These are phyloP conservation scores for Periconia digitata DNA, from an alignment of 2,329 filamentous ascomycete genomes.

Conservation along the genomic window DNA sequence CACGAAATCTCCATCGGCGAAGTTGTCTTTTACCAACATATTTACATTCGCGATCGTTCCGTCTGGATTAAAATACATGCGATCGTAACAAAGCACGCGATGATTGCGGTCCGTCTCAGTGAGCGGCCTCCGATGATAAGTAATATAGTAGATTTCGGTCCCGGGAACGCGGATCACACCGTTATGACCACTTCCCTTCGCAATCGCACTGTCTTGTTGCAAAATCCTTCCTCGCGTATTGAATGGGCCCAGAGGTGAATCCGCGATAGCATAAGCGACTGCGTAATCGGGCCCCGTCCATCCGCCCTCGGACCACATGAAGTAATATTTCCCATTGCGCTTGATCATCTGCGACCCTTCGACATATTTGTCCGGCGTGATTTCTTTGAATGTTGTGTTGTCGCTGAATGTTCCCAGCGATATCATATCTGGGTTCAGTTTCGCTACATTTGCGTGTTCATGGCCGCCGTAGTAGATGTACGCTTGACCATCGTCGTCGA, in stretches of 20 bases:
- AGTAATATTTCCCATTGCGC: slow-evolving; percentile 7
- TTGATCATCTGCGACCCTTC: slow-evolving; percentile 9
- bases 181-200: slow-evolving; percentile 6
- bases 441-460: slow-evolving; percentile 5
- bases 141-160: slow-evolving; percentile 8
- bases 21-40: slow-evolving; percentile 9
- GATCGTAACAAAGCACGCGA: slow-evolving; percentile 6
- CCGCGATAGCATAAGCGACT: slow-evolving; percentile 6
- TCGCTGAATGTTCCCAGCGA: slow-evolving; percentile 2
- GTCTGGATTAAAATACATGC: slow-evolving; percentile 8
- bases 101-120: slow-evolving; percentile 4
- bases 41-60: slow-evolving; percentile 3
- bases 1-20: slow-evolving; percentile 5
- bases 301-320: slow-evolving; percentile 9
- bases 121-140: slow-evolving; percentile 6
- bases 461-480: slow-evolving; percentile 11
- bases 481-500: slow-evolving; percentile 8
- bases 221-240: background rate
- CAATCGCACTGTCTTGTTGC: slow-evolving; percentile 6
- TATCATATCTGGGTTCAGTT: slow-evolving; percentile 7
- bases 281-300: slow-evolving; percentile 7
- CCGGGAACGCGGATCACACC: slow-evolving; percentile 5
- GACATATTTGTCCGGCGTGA: slow-evolving; percentile 5
- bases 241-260: slow-evolving; percentile 8
- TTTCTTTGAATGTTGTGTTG: slow-evolving; percentile 7